Conservation (phyloP, 1,284 basidiomycete genomes). For the Coniferiporia sulphurascens region DNA sequence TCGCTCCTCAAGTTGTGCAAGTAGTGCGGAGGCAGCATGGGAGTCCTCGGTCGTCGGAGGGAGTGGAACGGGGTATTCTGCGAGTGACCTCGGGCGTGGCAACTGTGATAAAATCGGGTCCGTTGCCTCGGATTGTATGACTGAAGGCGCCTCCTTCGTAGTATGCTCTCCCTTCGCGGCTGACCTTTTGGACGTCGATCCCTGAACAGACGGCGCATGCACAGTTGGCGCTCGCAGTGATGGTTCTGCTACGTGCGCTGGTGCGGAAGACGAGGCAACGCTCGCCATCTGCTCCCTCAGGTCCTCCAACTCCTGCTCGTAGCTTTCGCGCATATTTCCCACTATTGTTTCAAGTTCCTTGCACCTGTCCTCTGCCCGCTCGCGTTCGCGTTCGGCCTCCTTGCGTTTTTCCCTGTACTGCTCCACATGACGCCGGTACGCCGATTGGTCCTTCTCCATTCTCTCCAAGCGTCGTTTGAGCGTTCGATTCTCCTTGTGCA, state of each 20-base stretch:
- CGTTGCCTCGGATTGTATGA: background rate
- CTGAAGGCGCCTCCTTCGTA: background rate
- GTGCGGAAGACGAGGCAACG: constrained; percentile 2
- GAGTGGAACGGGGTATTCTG: constrained; percentile 1
- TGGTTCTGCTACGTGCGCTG: background rate
- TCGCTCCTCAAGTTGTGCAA: constrained; percentile 11
- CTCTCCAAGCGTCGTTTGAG: constrained; percentile 9
- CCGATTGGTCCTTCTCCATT: constrained; percentile 14
- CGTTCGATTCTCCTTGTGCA: constrained; percentile 13
- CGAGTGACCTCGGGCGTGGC: background rate
- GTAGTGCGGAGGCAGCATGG: background rate
- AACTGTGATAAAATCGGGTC: constrained; percentile 2
- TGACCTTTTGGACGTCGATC: background rate
- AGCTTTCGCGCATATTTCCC: constrained; percentile 18
- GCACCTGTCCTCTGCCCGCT: constrained; percentile 4
- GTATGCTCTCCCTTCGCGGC: background rate
- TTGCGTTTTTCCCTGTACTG: constrained; percentile 15
- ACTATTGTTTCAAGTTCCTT: constrained; percentile 17
- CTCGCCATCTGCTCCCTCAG: constrained; percentile 11
- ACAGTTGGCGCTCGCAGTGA: background rate
- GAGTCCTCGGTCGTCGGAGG: background rate
- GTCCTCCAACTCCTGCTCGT: constrained; percentile 15
- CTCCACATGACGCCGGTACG: constrained; percentile 12
- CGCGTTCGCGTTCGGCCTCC: constrained; percentile 13
- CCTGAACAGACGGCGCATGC: constrained; percentile 2